Base-by-base conservation (phyloP, 768 basidiomycete genomes). In the Thelephora ganbajun region DNA sequence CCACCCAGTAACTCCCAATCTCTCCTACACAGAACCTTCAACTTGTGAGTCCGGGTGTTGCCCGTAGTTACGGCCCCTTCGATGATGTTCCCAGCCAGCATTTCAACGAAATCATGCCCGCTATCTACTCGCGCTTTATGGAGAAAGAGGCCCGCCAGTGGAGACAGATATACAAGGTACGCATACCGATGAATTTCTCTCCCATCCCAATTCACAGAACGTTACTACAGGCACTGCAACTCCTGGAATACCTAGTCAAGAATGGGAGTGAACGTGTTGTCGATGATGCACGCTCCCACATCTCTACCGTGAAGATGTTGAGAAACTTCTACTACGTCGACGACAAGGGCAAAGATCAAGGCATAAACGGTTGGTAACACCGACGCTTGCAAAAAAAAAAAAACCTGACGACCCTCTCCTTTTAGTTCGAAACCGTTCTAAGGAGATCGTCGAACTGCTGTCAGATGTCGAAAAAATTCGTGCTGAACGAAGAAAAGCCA, bases 101-200 rank as follows among this genome's bases (percentile, higher is more conserved):
- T 53, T 99, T 99, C 67, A 99, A 98, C 65, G 94, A 99, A 69
- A 91, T 98, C 60, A 97, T 99, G 92, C 94, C 96, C 3, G 80
- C 79, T 58, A 96, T 97, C 55, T 98, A 96, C 63, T 74, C 80
- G 7, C 78, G 90, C 22, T 96, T 94, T 63, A 94, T 93, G 81
- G 89, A 98, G 64, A 98, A 98, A 66, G 96, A 99, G 65, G 96
- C 96, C 0, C 72, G 85, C 18, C 89, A 99, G 61, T 99, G 96
- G 96, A 74, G 96, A 33, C 92, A 99, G 63, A 98, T 99, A 49
- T 99, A 99, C 76, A 99, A 99, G 73, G 90, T 80, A 35, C 16
- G 68, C 39, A 33, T 48, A 13, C 2, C 11, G 35, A 11, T 47
- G 44, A 20, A 3, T 14, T 1, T 33, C 14, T 22, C 19, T 36